Evolutionary conservation across 2,329 filamentous ascomycete species (phyloP).

Genomic region (Calonectria leucothoes): DNA sequence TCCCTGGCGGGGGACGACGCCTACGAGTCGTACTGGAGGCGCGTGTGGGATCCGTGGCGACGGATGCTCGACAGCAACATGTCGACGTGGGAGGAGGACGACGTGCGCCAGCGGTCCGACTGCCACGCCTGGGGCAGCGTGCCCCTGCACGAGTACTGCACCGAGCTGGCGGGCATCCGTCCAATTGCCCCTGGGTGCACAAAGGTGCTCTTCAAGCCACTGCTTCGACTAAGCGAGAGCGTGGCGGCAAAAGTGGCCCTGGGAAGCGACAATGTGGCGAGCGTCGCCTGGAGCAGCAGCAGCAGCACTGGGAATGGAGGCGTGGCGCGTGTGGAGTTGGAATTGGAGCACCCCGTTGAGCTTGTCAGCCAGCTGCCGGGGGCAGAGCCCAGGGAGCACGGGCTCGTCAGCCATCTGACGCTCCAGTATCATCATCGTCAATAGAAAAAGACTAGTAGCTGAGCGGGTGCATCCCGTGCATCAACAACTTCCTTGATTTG

Average conservation of each 20-base stretch:
- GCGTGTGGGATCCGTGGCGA: conserved; percentile 24
- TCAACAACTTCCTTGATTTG: too few species aligned
- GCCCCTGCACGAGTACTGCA: conserved; percentile 26
- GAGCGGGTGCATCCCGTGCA: too few species aligned
- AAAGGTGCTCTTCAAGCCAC: conserved; percentile 22
- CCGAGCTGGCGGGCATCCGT: conserved; percentile 21
- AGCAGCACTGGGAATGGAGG: neutral
- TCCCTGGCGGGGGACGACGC: conserved; percentile 15
- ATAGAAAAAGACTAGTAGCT: too few species aligned
- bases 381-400: conserved; percentile 3
- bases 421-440: neutral
- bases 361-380: conserved; percentile 16
- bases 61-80: conserved; percentile 26
- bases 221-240: conserved; percentile 7
- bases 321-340: neutral
- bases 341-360: conserved; percentile 9
- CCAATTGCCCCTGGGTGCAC: conserved; percentile 8
- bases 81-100: conserved; percentile 28
- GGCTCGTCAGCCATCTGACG: neutral
- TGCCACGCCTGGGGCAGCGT: conserved; percentile 30
- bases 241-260: conserved; percentile 18
- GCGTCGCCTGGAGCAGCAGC: conserved; percentile 19
- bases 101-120: conserved; percentile 26
- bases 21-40: conserved; percentile 23
- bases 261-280: conserved; percentile 17